These are phyloP conservation scores for Primulina eburnea DNA, from an alignment of 257 asterid genomes.

Conservation along the genomic window DNA sequence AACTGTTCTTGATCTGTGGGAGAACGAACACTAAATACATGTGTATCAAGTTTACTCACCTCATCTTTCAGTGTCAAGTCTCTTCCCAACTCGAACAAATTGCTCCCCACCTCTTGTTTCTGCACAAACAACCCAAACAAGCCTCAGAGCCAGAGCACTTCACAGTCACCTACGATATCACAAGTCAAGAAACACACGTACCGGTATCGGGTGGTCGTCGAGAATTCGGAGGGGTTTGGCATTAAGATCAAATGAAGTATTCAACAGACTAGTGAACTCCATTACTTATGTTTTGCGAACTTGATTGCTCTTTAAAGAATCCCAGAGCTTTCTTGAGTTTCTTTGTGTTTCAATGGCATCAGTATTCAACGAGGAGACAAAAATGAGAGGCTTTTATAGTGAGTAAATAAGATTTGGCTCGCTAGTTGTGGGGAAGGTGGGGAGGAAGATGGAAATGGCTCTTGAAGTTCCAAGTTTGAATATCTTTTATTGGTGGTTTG, in stretches of 20 bases:
- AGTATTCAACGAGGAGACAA: slow-evolving; percentile 22
- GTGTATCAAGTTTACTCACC: not conserved
- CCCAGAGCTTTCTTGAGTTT: not conserved
- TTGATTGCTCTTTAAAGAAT: not conserved
- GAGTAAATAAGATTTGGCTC: not conserved
- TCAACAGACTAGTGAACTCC: slow-evolving; percentile 67
- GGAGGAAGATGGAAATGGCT: slow-evolving; percentile 36
- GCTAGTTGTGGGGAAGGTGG: slow-evolving; percentile 37
- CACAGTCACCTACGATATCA: not conserved
- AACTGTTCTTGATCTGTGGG: not conserved
- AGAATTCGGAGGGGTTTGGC: slow-evolving; percentile 44
- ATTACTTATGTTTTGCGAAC: slow-evolving; percentile 23
- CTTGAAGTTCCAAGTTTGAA: slow-evolving; percentile 24
- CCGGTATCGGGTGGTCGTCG: slow-evolving; percentile 42
- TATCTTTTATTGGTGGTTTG: too few relatives aligned
- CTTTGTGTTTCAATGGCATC: slow-evolving; percentile 20
- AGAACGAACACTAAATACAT: not conserved
- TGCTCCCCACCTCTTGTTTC: not conserved
- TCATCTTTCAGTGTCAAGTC: not conserved
- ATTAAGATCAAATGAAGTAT: slow-evolving; percentile 72
- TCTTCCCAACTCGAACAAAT: not conserved
- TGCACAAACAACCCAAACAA: not conserved
- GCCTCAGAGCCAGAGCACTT: not conserved
- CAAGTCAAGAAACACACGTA: slow-evolving; percentile 25
- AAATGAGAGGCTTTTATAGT: not conserved